Conservation (phyloP, 768 basidiomycete species). For the Rhizopogon vinicolor region DNA sequence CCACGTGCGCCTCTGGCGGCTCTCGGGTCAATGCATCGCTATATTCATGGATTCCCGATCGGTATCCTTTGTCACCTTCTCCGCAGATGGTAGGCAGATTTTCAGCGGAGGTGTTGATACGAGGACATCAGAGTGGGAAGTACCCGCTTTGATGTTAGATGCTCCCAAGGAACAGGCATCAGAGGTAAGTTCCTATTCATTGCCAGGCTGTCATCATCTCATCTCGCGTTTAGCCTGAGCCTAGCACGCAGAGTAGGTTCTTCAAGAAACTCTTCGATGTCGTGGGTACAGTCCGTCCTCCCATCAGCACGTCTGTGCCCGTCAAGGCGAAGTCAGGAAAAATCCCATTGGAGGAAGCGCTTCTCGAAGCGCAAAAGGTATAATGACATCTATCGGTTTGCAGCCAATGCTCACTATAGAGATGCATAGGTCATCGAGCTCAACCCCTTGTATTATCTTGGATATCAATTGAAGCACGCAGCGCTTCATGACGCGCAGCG, state of each 20-base stretch:
- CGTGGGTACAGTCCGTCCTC: too few relatives aligned
- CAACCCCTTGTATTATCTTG: neutral
- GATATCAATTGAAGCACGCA: conserved; percentile 55
- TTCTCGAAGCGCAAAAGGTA: neutral
- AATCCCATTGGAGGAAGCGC: neutral
- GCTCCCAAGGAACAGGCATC: too few relatives aligned
- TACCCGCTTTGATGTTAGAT: neutral
- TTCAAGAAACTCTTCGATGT: too few relatives aligned
- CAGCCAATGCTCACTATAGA: neutral
- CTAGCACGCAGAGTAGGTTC: too few relatives aligned
- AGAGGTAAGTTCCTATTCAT: too few relatives aligned
- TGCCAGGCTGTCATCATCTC: too few relatives aligned
- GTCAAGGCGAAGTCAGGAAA: neutral
- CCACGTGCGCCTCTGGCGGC: neutral
- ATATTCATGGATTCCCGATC: neutral
- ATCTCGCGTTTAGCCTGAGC: too few relatives aligned
- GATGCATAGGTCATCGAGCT: neutral
- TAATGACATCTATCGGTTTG: neutral
- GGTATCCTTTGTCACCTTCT: neutral
- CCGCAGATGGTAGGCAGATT: neutral
- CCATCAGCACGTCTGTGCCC: too few relatives aligned
- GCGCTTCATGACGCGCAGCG: conserved; percentile 72
- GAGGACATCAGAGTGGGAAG: neutral
- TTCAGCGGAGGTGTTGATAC: neutral
- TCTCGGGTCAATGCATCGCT: neutral